Conservation (phyloP, 2,329 filamentous ascomycete species). For the Amauroascus verrucosus region DNA sequence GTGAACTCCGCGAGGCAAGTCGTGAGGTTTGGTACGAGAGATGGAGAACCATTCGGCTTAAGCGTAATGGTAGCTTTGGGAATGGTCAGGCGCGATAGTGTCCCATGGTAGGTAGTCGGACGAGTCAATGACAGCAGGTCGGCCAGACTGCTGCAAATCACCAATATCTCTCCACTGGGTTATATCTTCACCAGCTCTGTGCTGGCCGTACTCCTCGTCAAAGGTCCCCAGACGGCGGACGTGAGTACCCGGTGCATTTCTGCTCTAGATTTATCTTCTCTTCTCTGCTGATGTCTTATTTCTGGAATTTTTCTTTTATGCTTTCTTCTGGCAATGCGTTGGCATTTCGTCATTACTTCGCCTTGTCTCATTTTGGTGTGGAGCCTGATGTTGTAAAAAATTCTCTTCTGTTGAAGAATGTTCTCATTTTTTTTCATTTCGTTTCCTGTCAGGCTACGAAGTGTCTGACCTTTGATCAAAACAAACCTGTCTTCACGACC, state of each 20-base stretch:
- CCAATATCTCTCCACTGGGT: too few species aligned
- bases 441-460: not conserved
- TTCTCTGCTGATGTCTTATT: not conserved
- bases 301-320: not conserved
- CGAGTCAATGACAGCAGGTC: not conserved
- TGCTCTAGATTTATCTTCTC: not conserved
- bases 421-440: not conserved
- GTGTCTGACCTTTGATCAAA: not conserved
- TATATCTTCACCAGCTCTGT: too few species aligned
- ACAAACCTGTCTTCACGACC: not conserved
- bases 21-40: slow-evolving; percentile 91
- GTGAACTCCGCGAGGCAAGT: slow-evolving; percentile 79
- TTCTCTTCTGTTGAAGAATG: not conserved
- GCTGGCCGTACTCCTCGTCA: too few species aligned
- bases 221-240: too few species aligned
- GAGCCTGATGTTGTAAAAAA: slow-evolving; percentile 1
- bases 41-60: slow-evolving; percentile 60
- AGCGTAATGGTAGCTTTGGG: slow-evolving; percentile 17
- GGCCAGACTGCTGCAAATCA: too few species aligned
- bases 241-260: too few species aligned
- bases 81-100: slow-evolving; percentile 3
- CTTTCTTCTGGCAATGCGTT: not conserved
- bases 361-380: not conserved
- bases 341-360: not conserved
- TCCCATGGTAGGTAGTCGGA: not conserved